Evolutionary conservation across 2,329 filamentous ascomycete genomes (phyloP).

Genomic region (Keithomyces neogunnii): DNA sequence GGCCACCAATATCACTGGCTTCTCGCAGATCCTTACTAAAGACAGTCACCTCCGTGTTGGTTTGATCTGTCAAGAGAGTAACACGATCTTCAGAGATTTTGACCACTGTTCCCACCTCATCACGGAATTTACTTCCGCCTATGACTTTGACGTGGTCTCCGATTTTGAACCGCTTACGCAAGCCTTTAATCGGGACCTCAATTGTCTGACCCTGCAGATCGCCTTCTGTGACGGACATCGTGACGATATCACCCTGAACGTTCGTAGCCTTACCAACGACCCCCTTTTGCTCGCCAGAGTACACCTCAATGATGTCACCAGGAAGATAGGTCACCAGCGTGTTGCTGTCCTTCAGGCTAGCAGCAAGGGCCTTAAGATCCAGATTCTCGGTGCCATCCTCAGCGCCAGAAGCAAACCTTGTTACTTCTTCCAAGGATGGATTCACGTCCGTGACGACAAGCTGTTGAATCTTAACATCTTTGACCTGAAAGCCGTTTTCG

Average conservation of each 20-base stretch:
- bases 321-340: slow-evolving; percentile 78
- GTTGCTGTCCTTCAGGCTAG: slow-evolving; percentile 78
- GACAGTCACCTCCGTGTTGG: slow-evolving; percentile 87
- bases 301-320: slow-evolving; percentile 94
- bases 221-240: slow-evolving; percentile 75
- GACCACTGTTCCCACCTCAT: slow-evolving; percentile 96
- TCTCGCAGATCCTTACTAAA: slow-evolving; percentile 96
- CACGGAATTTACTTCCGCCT: slow-evolving; percentile 85
- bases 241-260: slow-evolving; percentile 87
- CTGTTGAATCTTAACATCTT: slow-evolving; percentile 84
- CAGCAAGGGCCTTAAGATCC: slow-evolving; percentile 82
- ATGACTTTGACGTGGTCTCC: slow-evolving; percentile 99
- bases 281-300: slow-evolving; percentile 88
- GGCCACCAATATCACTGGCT: slow-evolving; percentile 83
- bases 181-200: slow-evolving; percentile 83
- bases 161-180: slow-evolving; percentile 85
- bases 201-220: slow-evolving; percentile 75
- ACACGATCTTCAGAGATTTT: slow-evolving; percentile 88
- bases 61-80: slow-evolving; percentile 87
- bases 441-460: slow-evolving; percentile 85
- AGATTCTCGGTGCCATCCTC: slow-evolving; percentile 92
- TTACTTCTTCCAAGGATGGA: slow-evolving; percentile 88
- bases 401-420: slow-evolving; percentile 79
- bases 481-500: slow-evolving; percentile 85
- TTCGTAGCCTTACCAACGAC: slow-evolving; percentile 78